Conservation (phyloP, 805 yeast genomes). For the Pichia eremophila region DNA sequence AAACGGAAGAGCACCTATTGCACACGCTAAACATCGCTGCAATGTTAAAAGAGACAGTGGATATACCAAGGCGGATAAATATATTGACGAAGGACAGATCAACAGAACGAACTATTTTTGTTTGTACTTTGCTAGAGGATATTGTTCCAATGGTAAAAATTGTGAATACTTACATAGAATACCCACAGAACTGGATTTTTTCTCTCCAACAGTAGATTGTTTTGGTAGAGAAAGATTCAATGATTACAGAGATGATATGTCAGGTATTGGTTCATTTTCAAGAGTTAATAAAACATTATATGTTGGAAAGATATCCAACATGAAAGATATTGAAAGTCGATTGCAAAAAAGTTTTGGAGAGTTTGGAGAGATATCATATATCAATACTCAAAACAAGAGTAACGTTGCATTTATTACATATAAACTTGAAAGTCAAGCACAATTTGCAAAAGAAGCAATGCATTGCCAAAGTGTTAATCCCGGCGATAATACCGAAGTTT, state of each 20-base stretch:
- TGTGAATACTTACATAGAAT: slow-evolving; percentile 74
- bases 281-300: slow-evolving; percentile 65
- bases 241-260: slow-evolving; percentile 85
- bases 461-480: slow-evolving; percentile 56
- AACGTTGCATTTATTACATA: slow-evolving; percentile 75
- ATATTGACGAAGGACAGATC: slow-evolving; percentile 21
- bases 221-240: slow-evolving; percentile 85
- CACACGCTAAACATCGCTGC: slow-evolving; percentile 50
- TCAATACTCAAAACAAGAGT: slow-evolving; percentile 50
- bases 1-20: slow-evolving; percentile 29
- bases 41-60: slow-evolving; percentile 61
- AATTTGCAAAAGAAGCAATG: slow-evolving; percentile 95
- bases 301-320: slow-evolving; percentile 49
- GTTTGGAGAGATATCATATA: slow-evolving; percentile 67
- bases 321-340: slow-evolving; percentile 28
- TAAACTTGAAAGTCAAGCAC: slow-evolving; percentile 64
- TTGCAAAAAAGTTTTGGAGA: slow-evolving; percentile 47
- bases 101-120: slow-evolving; percentile 46
- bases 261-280: slow-evolving; percentile 80
- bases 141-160: slow-evolving; percentile 68
- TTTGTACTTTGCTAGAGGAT: slow-evolving; percentile 79
- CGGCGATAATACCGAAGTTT: slow-evolving; percentile 43
- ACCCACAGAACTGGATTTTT: slow-evolving; percentile 53
- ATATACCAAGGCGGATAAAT: slow-evolving; percentile 55
- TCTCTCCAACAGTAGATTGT: slow-evolving; percentile 66